These are phyloP conservation scores for Blastobotrys aristatus DNA, from an alignment of 1,139 yeast species.

Conservation along the genomic window DNA sequence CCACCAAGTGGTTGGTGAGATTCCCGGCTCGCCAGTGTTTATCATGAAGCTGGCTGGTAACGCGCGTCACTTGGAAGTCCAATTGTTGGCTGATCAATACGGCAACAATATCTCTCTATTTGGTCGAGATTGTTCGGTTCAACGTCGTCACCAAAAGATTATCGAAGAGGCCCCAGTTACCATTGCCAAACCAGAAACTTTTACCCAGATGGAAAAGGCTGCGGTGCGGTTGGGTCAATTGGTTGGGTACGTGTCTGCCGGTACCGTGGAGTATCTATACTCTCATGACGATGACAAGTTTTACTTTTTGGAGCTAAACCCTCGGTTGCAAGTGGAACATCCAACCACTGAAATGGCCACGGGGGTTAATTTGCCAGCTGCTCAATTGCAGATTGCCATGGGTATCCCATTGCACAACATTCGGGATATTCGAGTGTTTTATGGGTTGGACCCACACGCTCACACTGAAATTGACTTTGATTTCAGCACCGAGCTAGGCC, in stretches of 20 bases:
- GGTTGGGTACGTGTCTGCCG: constrained; percentile 97
- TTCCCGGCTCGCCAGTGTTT: constrained; percentile 94
- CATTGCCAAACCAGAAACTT: constrained; percentile 80
- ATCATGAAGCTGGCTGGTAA: constrained; percentile 93
- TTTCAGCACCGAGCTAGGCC: constrained; percentile 67
- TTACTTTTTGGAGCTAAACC: constrained; percentile 92
- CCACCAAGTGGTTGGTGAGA: constrained; percentile 88
- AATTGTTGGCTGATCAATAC: constrained; percentile 89
- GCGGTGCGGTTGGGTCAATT: constrained; percentile 94
- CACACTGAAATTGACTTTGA: constrained; percentile 87
- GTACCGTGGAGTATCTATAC: constrained; percentile 95
- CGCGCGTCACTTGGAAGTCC: constrained; percentile 95
- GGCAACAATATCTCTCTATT: constrained; percentile 90
- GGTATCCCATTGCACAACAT: constrained; percentile 97
- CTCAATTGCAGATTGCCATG: constrained; percentile 98
- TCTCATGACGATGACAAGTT: constrained; percentile 92
- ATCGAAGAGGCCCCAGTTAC: constrained; percentile 98
- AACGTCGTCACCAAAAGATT: constrained; percentile 94
- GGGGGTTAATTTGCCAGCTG: constrained; percentile 96
- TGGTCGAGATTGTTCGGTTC: constrained; percentile 97
- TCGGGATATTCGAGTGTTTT: constrained; percentile 82
- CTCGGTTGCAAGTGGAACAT: constrained; percentile 98
- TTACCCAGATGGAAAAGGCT: constrained; percentile 88
- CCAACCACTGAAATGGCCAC: constrained; percentile 99
- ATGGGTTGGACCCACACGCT: constrained; percentile 95